phyloP scores from a whole-genome alignment of 306 rosid genomes.

The Pterocarpus macrocarpus region DNA sequence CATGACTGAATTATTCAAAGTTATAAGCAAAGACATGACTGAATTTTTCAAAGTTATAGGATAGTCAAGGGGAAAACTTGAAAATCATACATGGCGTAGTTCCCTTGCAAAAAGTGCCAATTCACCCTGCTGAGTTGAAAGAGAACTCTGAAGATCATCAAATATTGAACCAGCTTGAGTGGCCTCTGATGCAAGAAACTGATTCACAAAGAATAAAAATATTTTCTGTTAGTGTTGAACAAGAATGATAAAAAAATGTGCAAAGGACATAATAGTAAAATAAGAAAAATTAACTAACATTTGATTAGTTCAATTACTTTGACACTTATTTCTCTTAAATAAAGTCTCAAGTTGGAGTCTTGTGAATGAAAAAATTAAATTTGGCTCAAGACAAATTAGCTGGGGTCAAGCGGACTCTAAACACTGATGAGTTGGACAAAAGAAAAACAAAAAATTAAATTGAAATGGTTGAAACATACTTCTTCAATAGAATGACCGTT shows the following conservation, averaged over 20 bases:
- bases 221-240: neutral
- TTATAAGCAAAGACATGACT: neutral
- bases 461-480: conserved; percentile 55
- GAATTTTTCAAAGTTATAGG: neutral
- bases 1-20: neutral
- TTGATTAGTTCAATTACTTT: too few relatives aligned
- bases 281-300: neutral
- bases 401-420: too few relatives aligned
- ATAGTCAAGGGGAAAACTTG: neutral
- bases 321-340: too few relatives aligned
- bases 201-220: conserved; percentile 39
- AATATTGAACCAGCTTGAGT: conserved; percentile 66
- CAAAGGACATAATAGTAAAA: neutral
- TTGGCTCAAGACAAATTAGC: too few relatives aligned
- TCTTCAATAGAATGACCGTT: conserved; percentile 73
- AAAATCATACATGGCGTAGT: conserved; percentile 67
- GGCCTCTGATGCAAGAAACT: conserved; percentile 78
- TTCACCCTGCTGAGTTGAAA: conserved; percentile 81
- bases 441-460: neutral
- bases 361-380: too few relatives aligned
- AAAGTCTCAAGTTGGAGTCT: too few relatives aligned
- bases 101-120: conserved; percentile 74
- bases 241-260: neutral
- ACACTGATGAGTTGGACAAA: too few relatives aligned
- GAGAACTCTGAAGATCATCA: conserved; percentile 73